Evolutionary conservation across 176 grass and related monocot species (phyloP).

Genomic region (Oryza coarctata): DNA sequence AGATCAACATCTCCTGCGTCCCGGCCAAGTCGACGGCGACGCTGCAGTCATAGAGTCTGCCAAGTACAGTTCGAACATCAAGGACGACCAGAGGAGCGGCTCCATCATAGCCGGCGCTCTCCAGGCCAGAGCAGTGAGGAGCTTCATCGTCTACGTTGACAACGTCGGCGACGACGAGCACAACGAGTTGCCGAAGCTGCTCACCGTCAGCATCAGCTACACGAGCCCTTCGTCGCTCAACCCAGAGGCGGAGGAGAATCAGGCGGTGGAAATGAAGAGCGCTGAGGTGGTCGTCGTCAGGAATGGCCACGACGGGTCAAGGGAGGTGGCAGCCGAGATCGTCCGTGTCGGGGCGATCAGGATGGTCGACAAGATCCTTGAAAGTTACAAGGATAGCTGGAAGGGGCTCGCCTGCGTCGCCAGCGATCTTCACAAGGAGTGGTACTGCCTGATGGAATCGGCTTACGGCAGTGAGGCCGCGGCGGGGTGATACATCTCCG

Average conservation of each 20-base stretch:
- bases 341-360: background rate
- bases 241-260: too few species aligned
- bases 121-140: background rate
- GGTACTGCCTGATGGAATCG: background rate
- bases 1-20: background rate
- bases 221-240: too few species aligned
- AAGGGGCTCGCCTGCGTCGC: background rate
- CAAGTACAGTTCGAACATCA: background rate
- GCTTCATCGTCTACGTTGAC: background rate
- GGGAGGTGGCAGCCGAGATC: background rate
- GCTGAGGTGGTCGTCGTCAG: background rate
- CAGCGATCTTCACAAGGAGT: background rate
- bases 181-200: too few species aligned
- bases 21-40: too few species aligned
- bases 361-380: background rate
- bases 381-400: background rate
- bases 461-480: background rate
- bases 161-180: background rate
- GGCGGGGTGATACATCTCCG: background rate
- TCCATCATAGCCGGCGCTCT: background rate
- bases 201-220: background rate
- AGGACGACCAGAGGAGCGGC: background rate
- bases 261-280: too few species aligned
- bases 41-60: background rate
- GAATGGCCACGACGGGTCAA: background rate